Evolutionary conservation across 345 rosid species (phyloP).

Genomic region (Aquilaria sinensis): DNA sequence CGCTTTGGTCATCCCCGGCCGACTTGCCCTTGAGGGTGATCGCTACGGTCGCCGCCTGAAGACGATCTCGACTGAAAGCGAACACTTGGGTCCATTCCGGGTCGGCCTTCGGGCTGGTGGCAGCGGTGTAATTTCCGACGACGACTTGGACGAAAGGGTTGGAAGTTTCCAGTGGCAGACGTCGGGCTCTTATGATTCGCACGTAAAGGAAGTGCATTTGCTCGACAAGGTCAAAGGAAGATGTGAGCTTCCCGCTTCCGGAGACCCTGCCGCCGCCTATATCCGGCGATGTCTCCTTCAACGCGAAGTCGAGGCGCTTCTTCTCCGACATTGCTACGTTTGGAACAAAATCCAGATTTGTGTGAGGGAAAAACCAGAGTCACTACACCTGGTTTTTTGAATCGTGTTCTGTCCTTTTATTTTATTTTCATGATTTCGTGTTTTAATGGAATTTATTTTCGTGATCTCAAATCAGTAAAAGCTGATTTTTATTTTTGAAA

Average conservation of each 20-base stretch:
- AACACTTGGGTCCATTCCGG: conserved; percentile 36
- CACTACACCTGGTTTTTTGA: no score
- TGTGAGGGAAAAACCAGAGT: no score
- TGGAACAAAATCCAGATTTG: no score
- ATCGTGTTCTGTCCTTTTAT: no score
- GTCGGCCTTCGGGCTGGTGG: conserved; percentile 18
- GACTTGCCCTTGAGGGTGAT: conserved; percentile 25
- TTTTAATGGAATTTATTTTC: no score
- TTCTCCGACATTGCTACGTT: background rate
- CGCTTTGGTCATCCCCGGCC: conserved; percentile 1
- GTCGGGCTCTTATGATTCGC: conserved; percentile 28
- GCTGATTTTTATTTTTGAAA: no score
- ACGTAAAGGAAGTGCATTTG: conserved; percentile 34
- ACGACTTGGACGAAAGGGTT: conserved; percentile 25
- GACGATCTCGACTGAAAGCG: conserved; percentile 33
- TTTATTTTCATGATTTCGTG: no score
- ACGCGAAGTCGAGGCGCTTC: conserved; percentile 23
- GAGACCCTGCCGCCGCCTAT: conserved; percentile 29
- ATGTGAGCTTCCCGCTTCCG: conserved; percentile 30
- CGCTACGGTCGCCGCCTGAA: conserved; percentile 33
- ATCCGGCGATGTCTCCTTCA: conserved; percentile 39
- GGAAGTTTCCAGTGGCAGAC: conserved; percentile 22
- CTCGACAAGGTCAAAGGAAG: conserved; percentile 48
- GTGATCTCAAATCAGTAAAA: no score
- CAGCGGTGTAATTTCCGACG: conserved; percentile 28